These are phyloP conservation scores for Blastocladiella britannica DNA, from an alignment of 192 early-diverging fungal genomes.

Conservation along the genomic window DNA sequence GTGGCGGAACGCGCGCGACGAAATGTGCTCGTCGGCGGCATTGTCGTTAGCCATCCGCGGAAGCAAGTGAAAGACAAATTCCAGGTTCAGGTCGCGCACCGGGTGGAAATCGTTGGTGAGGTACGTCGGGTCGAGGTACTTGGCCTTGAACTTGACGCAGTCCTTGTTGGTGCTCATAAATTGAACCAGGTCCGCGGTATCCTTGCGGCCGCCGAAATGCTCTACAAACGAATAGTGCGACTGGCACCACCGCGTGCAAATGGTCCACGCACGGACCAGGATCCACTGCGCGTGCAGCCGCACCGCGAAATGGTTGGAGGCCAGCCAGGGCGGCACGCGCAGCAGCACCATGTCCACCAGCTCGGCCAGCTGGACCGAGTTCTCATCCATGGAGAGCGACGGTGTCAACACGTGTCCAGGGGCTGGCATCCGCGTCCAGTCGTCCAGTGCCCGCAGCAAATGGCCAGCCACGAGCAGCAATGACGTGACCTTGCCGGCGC, in stretches of 20 bases:
- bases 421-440: too few relatives aligned
- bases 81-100: background rate
- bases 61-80: background rate
- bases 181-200: background rate
- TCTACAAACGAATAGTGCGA: too few relatives aligned
- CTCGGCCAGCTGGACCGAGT: background rate
- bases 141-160: background rate
- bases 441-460: background rate
- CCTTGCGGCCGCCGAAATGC: background rate
- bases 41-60: background rate
- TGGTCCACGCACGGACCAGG: background rate
- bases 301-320: slow-evolving; percentile 3
- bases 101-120: slow-evolving; percentile 4
- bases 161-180: background rate
- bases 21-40: background rate
- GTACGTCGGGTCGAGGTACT: background rate
- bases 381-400: too few relatives aligned
- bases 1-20: background rate
- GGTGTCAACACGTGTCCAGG: too few relatives aligned
- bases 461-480: background rate
- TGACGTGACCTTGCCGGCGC: background rate
- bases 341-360: background rate
- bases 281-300: slow-evolving; percentile 4
- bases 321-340: slow-evolving; percentile 1
- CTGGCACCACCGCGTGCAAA: too few relatives aligned